phyloP scores from a whole-genome alignment of 805 yeast species.

The Lipomyces spencermartinsiae region DNA sequence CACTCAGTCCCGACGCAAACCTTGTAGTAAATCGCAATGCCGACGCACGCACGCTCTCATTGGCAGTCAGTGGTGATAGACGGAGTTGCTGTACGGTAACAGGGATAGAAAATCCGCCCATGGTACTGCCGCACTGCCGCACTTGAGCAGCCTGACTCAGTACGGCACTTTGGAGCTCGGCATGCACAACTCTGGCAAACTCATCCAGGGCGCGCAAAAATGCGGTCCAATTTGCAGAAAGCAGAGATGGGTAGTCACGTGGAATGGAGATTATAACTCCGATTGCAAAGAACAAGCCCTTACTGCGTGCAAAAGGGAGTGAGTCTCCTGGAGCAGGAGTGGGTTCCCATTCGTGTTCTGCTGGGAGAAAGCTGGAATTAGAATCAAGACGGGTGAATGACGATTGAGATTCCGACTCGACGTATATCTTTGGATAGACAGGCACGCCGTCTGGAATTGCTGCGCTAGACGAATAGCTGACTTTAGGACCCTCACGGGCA shows the following conservation, averaged over 20 bases:
- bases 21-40: neutral
- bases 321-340: constrained; percentile 7
- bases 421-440: neutral
- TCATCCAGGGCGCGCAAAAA: constrained; percentile 11
- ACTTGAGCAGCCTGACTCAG: neutral
- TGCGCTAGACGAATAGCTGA: constrained; percentile 1
- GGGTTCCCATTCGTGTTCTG: constrained; percentile 5
- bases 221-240: constrained; percentile 11
- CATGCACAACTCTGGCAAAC: constrained; percentile 6
- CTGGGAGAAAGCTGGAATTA: neutral
- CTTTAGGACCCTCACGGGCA: neutral
- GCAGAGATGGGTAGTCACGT: neutral
- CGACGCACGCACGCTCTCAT: constrained; percentile 8
- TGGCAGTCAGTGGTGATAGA: neutral
- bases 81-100: neutral
- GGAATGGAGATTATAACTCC: constrained; percentile 8
- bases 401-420: neutral
- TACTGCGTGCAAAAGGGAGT: constrained; percentile 4
- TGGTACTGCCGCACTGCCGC: neutral
- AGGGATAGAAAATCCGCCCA: neutral
- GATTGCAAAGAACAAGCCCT: constrained; percentile 10
- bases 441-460: neutral
- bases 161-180: constrained; percentile 3
- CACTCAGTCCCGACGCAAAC: constrained; percentile 7
- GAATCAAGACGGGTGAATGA: neutral